Conservation (phyloP, 169 alveolate genomes). For the Plasmodium gallinaceum region DNA sequence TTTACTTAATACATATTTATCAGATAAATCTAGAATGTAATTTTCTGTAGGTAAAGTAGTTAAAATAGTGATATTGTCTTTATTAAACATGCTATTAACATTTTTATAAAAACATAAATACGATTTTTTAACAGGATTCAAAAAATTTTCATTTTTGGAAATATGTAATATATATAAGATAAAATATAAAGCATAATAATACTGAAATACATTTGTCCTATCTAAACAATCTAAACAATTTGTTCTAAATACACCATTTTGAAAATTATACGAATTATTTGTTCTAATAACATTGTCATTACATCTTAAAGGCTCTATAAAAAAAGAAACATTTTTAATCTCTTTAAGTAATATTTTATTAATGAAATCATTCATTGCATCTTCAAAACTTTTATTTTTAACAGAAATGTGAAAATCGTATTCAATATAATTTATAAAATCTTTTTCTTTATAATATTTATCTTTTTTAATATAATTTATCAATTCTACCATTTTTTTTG, state of each 20-base stretch:
- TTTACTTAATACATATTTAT: conserved; percentile 9
- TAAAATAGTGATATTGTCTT: conserved; percentile 24
- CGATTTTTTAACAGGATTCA: conserved; percentile 54
- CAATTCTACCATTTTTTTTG: conserved; percentile 70
- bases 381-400: conserved; percentile 69
- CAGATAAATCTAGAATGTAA: conserved; percentile 46
- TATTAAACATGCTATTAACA: conserved; percentile 48
- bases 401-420: conserved; percentile 79
- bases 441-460: conserved; percentile 75
- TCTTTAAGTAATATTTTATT: conserved; percentile 61
- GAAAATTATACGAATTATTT: conserved; percentile 63
- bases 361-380: conserved; percentile 80
- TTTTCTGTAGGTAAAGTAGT: conserved; percentile 59
- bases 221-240: conserved; percentile 99
- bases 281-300: not conserved
- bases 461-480: conserved; percentile 79
- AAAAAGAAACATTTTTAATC: conserved; percentile 67
- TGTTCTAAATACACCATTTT: conserved; percentile 95
- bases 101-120: conserved; percentile 46
- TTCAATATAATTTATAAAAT: conserved; percentile 79
- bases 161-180: conserved; percentile 44
- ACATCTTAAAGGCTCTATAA: conserved; percentile 54
- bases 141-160: conserved; percentile 49
- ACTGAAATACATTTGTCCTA: conserved; percentile 96
- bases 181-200: conserved; percentile 82